phyloP scores from a whole-genome alignment of 805 yeast species.

The Cyberlindnera japonica region DNA sequence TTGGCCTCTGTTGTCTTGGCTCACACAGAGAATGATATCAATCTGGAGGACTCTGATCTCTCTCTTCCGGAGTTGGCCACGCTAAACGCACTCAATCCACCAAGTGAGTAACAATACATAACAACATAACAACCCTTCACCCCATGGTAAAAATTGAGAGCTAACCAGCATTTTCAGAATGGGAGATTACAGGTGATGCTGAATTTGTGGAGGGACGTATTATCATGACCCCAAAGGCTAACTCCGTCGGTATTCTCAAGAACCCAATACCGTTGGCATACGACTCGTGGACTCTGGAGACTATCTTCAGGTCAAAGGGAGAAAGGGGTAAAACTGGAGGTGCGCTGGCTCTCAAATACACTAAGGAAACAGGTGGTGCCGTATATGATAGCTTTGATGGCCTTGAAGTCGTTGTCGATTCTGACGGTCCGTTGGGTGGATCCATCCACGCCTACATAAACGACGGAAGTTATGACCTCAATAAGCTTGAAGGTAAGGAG shows the following conservation, averaged over 20 bases:
- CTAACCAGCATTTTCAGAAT: constrained; percentile 27
- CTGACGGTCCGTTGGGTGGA: constrained; percentile 42
- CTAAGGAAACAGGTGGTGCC: constrained; percentile 30
- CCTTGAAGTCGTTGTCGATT: constrained; percentile 55
- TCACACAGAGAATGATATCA: constrained; percentile 24
- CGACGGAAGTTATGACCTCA: constrained; percentile 48
- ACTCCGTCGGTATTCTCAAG: constrained; percentile 46
- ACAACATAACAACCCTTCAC: too few species aligned
- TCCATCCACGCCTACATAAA: constrained; percentile 56
- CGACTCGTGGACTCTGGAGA: constrained; percentile 53
- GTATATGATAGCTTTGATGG: constrained; percentile 64
- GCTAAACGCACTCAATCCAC: constrained; percentile 24
- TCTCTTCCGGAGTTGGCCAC: constrained; percentile 39
- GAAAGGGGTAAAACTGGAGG: constrained; percentile 45
- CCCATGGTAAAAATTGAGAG: neutral
- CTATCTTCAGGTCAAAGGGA: constrained; percentile 61
- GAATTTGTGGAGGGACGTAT: constrained; percentile 50
- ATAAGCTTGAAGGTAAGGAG: constrained; percentile 12
- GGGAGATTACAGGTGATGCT: constrained; percentile 39
- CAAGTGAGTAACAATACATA: constrained; percentile 17
- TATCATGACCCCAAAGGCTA: constrained; percentile 43
- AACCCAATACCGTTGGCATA: constrained; percentile 29
- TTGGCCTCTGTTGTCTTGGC: constrained; percentile 5
- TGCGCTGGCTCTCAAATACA: constrained; percentile 47
- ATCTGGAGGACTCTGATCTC: constrained; percentile 26